phyloP scores from a whole-genome alignment of 305 asterid genomes.

The Fraxinus nigra region DNA sequence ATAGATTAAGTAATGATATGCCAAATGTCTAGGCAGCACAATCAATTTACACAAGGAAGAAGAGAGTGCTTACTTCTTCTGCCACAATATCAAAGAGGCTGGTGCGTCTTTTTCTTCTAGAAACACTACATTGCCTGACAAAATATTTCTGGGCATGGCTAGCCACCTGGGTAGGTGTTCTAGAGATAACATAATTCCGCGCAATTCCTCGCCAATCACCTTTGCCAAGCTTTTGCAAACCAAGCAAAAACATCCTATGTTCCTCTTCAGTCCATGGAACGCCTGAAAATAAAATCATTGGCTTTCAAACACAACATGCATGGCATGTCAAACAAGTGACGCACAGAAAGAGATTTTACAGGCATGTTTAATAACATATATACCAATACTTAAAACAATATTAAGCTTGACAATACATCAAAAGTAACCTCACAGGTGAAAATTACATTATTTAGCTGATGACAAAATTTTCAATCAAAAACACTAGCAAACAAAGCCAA shows the following conservation, averaged over 20 bases:
- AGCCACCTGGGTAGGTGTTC: slow-evolving; percentile 19
- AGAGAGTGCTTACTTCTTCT: slow-evolving; percentile 11
- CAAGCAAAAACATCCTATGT: slow-evolving; percentile 17
- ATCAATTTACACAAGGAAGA: background rate
- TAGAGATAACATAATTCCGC: slow-evolving; percentile 14
- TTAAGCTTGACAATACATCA: background rate
- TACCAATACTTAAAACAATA: background rate
- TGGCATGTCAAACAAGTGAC: background rate
- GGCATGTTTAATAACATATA: background rate
- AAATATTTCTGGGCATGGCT: slow-evolving; percentile 21
- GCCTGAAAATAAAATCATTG: background rate
- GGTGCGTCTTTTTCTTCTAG: slow-evolving; percentile 17
- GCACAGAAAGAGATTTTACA: background rate
- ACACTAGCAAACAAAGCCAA: background rate
- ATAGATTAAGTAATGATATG: background rate
- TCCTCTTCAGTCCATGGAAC: slow-evolving; percentile 23
- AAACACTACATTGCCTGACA: slow-evolving; percentile 7
- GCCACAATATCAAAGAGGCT: slow-evolving; percentile 19
- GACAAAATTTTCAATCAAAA: background rate
- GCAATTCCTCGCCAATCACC: slow-evolving; percentile 22
- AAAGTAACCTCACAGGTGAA: background rate
- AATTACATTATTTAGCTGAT: background rate
- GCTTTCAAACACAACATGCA: background rate
- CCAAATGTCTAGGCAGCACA: background rate
- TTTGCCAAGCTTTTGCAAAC: slow-evolving; percentile 20